Base-by-base conservation (phyloP, 2,329 filamentous ascomycete genomes). In the Trematosphaeria pertusa region DNA sequence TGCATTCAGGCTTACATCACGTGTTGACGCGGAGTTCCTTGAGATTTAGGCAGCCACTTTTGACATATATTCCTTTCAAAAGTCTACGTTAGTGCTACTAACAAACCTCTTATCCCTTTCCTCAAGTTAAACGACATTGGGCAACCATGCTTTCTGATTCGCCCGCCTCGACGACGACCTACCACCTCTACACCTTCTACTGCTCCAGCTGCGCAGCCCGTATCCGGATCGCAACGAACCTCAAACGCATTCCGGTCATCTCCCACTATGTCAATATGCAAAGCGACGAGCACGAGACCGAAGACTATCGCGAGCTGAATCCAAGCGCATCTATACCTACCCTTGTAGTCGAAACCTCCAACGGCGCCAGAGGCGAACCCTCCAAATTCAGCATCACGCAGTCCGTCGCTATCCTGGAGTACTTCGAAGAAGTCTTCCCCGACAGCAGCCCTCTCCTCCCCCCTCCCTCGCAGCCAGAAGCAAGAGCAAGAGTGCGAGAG, bases 161-260 rank as follows among this genome's bases (percentile, higher is more conserved):
- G n/a, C n/a, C n/a, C n/a, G n/a, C n/a, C n/a, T n/a, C n/a, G 1
- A 37, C 36, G 5, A 31, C 32, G 11, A 37, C 20, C 18, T 52
- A 40, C 58, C 73, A 68, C 1, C 77, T 87, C 8, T 78, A 86
- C 72, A 80, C 77, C 50, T 86, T 85, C 71, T 85, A 81, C 69
- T 77, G 81, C 52, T 87, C 84, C 37, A 85, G 82, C 12, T 87
- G 83, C 70, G 81, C 82, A 1, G 82, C 79, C 0, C 80, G 84
- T 10, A 71, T 87, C 4, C 82, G 82, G 35, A 86, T 86, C 48
- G 81, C 82, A 9, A 72, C 85, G 1, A 71, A 81, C 44, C 71
- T 83, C 39, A 87, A 87, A 56, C 66, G 73, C 15, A 66, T 75
- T 22, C 73, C 75, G 41, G 70, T 85, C 61, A 81, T 85, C 58